phyloP scores from a whole-genome alignment of 2,329 filamentous ascomycete genomes.

The Dothideomycetidae sp. region DNA sequence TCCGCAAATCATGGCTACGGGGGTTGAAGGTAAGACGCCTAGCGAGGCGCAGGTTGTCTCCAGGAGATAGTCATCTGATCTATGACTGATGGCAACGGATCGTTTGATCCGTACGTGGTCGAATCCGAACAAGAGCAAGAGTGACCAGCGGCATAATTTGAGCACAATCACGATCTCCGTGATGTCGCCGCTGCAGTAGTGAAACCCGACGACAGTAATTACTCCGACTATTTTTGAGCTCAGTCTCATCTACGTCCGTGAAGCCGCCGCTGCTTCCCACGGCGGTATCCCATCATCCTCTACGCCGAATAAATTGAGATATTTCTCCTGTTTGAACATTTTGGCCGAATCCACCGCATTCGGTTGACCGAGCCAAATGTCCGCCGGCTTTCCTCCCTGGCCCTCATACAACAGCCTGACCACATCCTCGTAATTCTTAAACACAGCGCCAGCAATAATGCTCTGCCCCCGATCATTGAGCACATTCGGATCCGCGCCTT shows the following conservation, averaged over 20 bases:
- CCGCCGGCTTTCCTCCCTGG: conserved; percentile 24
- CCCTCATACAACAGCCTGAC: conserved; percentile 38
- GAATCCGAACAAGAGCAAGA: too few species aligned
- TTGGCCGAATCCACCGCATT: conserved; percentile 33
- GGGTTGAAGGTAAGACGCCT: too few species aligned
- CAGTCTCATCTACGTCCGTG: too few species aligned
- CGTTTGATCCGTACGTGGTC: too few species aligned
- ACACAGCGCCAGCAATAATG: conserved; percentile 55
- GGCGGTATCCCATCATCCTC: conserved; percentile 13
- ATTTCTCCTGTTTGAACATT: conserved; percentile 31
- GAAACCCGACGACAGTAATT: too few species aligned
- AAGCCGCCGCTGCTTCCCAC: conserved; percentile 1
- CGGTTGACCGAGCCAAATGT: conserved; percentile 28
- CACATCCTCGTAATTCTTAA: conserved; percentile 54
- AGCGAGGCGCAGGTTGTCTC: too few species aligned
- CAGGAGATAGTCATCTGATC: too few species aligned
- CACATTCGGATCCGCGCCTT: conserved; percentile 52
- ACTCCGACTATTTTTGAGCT: not conserved
- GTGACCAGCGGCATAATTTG: too few species aligned
- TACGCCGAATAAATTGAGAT: conserved; percentile 23
- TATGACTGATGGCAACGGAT: too few species aligned
- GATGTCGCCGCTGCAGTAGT: too few species aligned
- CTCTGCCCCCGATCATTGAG: conserved; percentile 56
- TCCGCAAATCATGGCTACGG: too few species aligned
- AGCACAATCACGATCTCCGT: too few species aligned